A percentile compares a stretch with the other conserved stretches of the same genome.
Evolutionary conservation across 1,284 basidiomycete genomes (phyloP).

Genomic region (Pseudozyma hubeiensis): DNA sequence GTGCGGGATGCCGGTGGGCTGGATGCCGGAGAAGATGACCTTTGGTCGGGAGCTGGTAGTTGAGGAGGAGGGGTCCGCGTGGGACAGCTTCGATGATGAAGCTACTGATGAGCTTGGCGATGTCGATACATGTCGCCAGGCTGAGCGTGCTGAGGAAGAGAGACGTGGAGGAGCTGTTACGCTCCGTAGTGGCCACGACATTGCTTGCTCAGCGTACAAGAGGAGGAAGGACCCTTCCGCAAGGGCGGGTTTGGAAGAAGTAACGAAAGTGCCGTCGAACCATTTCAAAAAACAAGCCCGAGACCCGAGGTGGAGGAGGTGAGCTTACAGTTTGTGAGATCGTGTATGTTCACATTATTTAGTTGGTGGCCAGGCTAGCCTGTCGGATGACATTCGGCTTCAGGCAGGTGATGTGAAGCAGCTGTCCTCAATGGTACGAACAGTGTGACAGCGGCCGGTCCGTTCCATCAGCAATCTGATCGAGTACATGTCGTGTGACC

Average conservation of each 20-base stretch:
- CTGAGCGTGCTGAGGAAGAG: neutral
- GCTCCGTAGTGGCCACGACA: neutral
- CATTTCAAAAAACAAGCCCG: slow-evolving; percentile 1
- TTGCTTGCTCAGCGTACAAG: no score
- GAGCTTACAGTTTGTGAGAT: no score
- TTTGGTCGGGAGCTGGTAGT: slow-evolving; percentile 6
- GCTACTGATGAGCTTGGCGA: slow-evolving; percentile 5
- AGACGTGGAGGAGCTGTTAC: neutral
- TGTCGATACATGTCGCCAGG: slow-evolving; percentile 12
- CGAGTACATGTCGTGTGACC: no score
- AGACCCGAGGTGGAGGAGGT: slow-evolving; percentile 37
- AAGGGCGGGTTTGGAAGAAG: neutral
- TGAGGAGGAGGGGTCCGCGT: neutral
- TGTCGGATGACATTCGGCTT: no score
- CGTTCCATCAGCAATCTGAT: no score
- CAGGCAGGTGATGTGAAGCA: no score
- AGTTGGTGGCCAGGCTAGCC: no score
- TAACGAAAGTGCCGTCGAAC: neutral
- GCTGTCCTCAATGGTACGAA: no score
- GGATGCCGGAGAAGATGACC: slow-evolving; percentile 82
- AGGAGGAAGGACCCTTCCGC: neutral
- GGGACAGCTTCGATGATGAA: slow-evolving; percentile 6
- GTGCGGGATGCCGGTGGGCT: slow-evolving; percentile 86
- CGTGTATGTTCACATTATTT: no score
- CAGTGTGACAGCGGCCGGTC: no score